These are phyloP conservation scores for Phytophthora fragariaefolia DNA, from an alignment of 352 stramenopile species.

Conservation along the genomic window DNA sequence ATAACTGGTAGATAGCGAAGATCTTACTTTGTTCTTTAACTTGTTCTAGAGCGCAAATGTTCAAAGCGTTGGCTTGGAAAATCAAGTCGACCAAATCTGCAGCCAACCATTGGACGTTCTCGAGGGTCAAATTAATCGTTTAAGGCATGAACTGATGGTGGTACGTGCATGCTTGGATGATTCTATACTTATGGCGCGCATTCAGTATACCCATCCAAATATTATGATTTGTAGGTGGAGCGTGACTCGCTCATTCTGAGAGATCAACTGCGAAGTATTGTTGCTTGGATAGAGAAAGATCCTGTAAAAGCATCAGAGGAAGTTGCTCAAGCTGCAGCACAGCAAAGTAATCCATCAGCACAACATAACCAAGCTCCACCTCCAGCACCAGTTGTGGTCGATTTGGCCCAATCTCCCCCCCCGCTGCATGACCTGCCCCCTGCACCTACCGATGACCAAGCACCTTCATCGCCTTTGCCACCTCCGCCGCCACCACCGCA, in stretches of 20 bases:
- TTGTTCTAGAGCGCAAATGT: conserved; percentile 69
- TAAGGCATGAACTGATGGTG: conserved; percentile 59
- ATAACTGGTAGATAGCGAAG: neutral
- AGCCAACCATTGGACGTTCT: conserved; percentile 76
- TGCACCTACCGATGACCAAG: conserved; percentile 3
- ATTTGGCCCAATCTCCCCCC: conserved; percentile 23
- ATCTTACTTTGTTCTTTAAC: conserved; percentile 13
- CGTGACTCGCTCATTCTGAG: conserved; percentile 69
- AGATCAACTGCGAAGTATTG: conserved; percentile 72
- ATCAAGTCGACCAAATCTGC: conserved; percentile 87
- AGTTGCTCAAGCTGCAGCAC: conserved; percentile 42
- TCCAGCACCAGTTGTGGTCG: conserved; percentile 1
- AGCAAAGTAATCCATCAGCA: conserved; percentile 10
- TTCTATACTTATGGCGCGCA: neutral
- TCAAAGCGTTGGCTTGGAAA: conserved; percentile 80
- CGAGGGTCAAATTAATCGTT: conserved; percentile 60
- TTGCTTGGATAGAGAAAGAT: conserved; percentile 75
- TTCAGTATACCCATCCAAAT: neutral
- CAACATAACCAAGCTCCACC: conserved; percentile 29
- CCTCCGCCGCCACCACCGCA: conserved; percentile 9
- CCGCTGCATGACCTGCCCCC: conserved; percentile 27
- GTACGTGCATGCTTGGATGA: conserved; percentile 41
- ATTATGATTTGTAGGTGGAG: conserved; percentile 58
- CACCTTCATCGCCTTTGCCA: conserved; percentile 5
- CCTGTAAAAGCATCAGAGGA: conserved; percentile 53